These are phyloP conservation scores for Astraeus odoratus DNA, from an alignment of 768 basidiomycete species.

Conservation along the genomic window DNA sequence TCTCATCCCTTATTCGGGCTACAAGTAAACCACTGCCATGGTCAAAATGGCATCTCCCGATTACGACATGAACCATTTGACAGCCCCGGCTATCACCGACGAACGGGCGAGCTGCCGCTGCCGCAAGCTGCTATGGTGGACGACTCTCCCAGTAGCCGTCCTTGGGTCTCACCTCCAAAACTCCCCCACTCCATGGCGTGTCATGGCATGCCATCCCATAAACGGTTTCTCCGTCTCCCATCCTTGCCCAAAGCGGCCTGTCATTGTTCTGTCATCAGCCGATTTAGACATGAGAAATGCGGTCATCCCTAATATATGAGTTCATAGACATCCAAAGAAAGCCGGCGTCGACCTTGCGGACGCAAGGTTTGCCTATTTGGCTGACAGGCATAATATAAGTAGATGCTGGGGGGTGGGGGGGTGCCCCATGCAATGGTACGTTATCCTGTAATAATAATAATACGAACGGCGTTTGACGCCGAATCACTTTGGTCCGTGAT, in stretches of 20 bases:
- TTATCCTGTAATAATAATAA: neutral
- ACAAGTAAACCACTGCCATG: neutral
- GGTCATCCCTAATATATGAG: neutral
- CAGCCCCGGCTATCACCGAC: neutral
- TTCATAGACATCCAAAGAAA: neutral
- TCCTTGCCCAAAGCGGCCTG: no score
- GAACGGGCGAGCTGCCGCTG: neutral
- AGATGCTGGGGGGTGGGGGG: neutral
- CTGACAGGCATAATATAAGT: neutral
- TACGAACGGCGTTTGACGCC: neutral
- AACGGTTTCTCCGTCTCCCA: no score
- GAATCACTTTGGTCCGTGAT: constrained; percentile 1
- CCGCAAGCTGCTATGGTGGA: no score
- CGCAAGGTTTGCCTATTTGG: neutral
- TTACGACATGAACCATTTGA: neutral
- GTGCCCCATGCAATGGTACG: neutral
- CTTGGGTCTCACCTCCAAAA: no score
- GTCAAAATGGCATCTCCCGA: neutral
- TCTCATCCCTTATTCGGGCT: neutral
- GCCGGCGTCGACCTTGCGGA: neutral
- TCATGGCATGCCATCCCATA: no score
- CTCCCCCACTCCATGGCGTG: no score
- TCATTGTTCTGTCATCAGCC: no score
- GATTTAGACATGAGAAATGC: no score
- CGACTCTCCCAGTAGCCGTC: neutral